phyloP scores from a whole-genome alignment of 257 asterid species.

The Datura wrightii region DNA sequence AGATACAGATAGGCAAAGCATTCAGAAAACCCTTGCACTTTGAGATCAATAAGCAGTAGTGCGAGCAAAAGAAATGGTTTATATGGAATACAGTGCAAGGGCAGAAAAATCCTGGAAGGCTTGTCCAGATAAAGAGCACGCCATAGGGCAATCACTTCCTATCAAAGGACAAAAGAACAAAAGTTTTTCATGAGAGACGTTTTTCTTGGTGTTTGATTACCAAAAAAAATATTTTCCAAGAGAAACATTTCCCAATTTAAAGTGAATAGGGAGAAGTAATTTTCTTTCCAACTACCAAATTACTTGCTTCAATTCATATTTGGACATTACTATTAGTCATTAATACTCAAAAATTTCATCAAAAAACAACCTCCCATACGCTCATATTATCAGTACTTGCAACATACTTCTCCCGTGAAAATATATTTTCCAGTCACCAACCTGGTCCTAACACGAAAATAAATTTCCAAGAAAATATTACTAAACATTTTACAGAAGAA shows the following conservation, averaged over 20 bases:
- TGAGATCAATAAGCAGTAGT: slow-evolving; percentile 74
- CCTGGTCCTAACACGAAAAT: not conserved
- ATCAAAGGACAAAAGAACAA: slow-evolving; percentile 41
- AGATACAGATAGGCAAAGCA: slow-evolving; percentile 83
- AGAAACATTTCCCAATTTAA: no score
- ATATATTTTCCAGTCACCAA: not conserved
- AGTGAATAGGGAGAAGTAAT: no score
- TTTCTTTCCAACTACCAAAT: no score
- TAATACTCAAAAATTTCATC: not conserved
- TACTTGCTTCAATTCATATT: no score
- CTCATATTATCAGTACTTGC: not conserved
- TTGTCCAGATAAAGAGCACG: slow-evolving; percentile 72
- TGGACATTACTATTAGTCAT: not conserved
- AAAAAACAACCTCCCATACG: not conserved
- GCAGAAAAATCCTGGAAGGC: slow-evolving; percentile 31
- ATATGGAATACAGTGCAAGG: slow-evolving; percentile 77
- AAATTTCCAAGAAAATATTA: not conserved
- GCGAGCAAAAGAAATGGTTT: slow-evolving; percentile 85
- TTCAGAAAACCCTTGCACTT: slow-evolving; percentile 75
- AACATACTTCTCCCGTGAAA: not conserved
- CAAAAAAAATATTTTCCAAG: no score
- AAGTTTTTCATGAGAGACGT: no score
- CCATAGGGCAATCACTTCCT: slow-evolving; percentile 78
- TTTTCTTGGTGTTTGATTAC: no score
- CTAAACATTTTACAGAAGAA: not conserved